Percentiles rank a stretch among this genome's conserved stretches.
phyloP scores from a whole-genome alignment of 768 basidiomycete species.

The Cubamyces sp. region DNA sequence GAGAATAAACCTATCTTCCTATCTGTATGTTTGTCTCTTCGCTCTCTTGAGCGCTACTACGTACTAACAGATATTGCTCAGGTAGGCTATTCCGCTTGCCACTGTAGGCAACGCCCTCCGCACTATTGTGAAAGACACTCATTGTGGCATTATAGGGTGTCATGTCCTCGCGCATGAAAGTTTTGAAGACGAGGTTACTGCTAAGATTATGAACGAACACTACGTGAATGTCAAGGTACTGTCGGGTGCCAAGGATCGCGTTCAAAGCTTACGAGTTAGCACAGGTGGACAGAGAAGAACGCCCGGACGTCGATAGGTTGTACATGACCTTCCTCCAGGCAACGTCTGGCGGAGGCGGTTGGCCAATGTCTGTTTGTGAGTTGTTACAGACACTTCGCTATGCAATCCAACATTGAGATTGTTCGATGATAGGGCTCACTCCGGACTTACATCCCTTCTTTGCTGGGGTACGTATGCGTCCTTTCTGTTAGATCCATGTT shows the following conservation, averaged over 20 bases:
- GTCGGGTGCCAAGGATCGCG: background rate
- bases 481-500: background rate
- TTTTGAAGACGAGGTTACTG: slow-evolving; percentile 43
- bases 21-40: slow-evolving; percentile 23
- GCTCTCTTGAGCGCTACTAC: background rate
- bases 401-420: background rate
- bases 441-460: slow-evolving; percentile 35
- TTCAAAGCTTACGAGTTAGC: background rate
- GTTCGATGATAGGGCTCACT: slow-evolving; percentile 27
- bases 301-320: slow-evolving; percentile 48
- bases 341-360: slow-evolving; percentile 36
- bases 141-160: slow-evolving; percentile 24
- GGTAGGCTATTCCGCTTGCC: slow-evolving; percentile 48
- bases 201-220: slow-evolving; percentile 44
- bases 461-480: slow-evolving; percentile 26
- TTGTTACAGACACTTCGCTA: background rate
- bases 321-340: slow-evolving; percentile 48
- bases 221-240: slow-evolving; percentile 42
- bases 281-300: slow-evolving; percentile 44
- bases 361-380: slow-evolving; percentile 41
- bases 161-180: slow-evolving; percentile 39
- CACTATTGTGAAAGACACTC: slow-evolving; percentile 14
- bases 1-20: slow-evolving; percentile 42
- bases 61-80: background rate
- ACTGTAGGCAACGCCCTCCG: slow-evolving; percentile 37